Conservation (phyloP, 1,284 basidiomycete species). For the Mrakiaceae sp. region DNA sequence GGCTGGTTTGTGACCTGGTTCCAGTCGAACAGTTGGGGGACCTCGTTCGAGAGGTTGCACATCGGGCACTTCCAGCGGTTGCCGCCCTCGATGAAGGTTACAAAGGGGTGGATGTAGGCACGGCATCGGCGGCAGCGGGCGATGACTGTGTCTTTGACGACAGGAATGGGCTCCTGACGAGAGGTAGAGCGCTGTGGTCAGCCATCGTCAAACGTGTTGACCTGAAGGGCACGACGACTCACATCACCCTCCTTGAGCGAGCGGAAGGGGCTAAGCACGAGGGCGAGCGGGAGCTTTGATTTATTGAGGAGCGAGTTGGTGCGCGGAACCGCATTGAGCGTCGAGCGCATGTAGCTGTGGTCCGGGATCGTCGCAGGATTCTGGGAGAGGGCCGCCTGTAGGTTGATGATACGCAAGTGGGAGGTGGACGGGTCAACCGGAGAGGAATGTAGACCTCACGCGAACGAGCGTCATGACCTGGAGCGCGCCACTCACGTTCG, state of each 20-base stretch:
- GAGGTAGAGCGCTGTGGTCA: neutral
- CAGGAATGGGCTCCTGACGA: conserved; percentile 61
- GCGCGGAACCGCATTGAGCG: conserved; percentile 87
- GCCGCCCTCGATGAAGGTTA: conserved; percentile 96
- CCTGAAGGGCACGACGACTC: conserved; percentile 16
- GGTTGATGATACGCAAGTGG: too few species aligned
- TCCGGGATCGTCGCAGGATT: conserved; percentile 76
- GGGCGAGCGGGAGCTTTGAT: conserved; percentile 82
- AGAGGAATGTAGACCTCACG: neutral
- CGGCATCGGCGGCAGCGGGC: conserved; percentile 94
- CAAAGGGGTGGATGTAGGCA: conserved; percentile 98
- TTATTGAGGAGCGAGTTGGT: conserved; percentile 82
- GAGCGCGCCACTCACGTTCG: conserved; percentile 36
- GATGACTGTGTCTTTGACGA: conserved; percentile 88
- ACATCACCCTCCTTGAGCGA: conserved; percentile 46
- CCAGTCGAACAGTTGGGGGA: conserved; percentile 98
- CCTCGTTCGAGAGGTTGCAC: conserved; percentile 98
- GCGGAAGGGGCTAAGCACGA: conserved; percentile 86
- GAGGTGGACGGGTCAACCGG: neutral
- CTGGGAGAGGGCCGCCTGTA: conserved; percentile 57
- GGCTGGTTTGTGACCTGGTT: conserved; percentile 87
- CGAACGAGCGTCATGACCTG: neutral
- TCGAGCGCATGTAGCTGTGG: conserved; percentile 83
- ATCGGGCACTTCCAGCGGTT: conserved; percentile 99
- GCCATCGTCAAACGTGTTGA: too few species aligned